Evolutionary conservation across 345 rosid genomes (phyloP).

Genomic region (Camelina hispida): DNA sequence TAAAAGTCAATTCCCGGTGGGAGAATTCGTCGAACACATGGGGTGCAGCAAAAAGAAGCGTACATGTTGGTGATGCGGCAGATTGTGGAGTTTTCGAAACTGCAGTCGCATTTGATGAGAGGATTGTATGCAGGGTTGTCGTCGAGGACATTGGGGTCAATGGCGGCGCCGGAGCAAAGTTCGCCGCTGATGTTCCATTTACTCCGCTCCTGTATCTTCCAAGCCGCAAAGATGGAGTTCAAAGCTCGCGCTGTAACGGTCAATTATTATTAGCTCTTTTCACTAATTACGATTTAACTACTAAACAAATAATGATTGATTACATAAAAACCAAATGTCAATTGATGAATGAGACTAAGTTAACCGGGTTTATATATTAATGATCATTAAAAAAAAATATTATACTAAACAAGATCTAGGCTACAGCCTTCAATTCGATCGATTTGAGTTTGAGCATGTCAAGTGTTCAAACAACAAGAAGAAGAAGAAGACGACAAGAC

Average conservation of each 20-base stretch:
- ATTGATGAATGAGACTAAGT: not conserved
- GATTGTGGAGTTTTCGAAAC: constrained; percentile 35
- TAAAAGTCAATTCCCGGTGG: not conserved
- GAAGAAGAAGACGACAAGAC: constrained; percentile 24
- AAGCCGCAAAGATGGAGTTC: constrained; percentile 42
- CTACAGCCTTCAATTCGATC: constrained; percentile 6
- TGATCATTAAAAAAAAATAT: too few relatives aligned
- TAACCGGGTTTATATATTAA: too few relatives aligned
- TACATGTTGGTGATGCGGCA: constrained; percentile 48
- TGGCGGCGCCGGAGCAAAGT: constrained; percentile 61
- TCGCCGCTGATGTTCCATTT: constrained; percentile 64
- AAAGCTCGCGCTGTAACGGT: constrained; percentile 31
- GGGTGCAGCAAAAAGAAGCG: constrained; percentile 10
- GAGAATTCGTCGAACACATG: not conserved
- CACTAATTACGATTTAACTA: not conserved
- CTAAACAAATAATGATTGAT: not conserved
- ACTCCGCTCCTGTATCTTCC: constrained; percentile 8
- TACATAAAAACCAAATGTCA: constrained; percentile 1
- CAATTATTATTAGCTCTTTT: not conserved
- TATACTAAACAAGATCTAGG: not conserved
- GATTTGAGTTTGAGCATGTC: not conserved
- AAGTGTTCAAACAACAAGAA: not conserved
- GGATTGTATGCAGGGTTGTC: constrained; percentile 45
- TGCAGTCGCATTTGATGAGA: constrained; percentile 62
- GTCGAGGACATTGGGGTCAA: constrained; percentile 22